Evolutionary conservation across 164 flowering plant species (phyloP).

Genomic region (Nymphaea thermarum): DNA sequence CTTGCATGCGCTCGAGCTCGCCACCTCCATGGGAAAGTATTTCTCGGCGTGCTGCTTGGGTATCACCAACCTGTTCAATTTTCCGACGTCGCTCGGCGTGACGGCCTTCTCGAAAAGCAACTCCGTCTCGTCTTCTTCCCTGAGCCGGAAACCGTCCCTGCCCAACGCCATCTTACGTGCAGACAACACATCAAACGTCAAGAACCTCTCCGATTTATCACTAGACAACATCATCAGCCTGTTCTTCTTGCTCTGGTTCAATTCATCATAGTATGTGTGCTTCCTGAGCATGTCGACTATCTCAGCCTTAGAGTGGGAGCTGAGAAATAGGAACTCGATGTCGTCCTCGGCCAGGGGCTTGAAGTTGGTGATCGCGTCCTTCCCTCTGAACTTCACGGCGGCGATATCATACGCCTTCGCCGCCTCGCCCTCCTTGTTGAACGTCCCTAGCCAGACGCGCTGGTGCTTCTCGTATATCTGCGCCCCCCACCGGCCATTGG

Average conservation of each 20-base stretch:
- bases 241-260: constrained; percentile 51
- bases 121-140: constrained; percentile 14
- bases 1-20: constrained; percentile 12
- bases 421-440: constrained; percentile 81
- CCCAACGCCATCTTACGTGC: background rate
- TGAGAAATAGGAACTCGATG: constrained; percentile 38
- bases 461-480: constrained; percentile 98
- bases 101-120: constrained; percentile 78
- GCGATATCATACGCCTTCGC: constrained; percentile 82
- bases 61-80: constrained; percentile 79
- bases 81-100: constrained; percentile 96
- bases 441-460: constrained; percentile 92
- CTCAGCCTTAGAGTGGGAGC: constrained; percentile 68
- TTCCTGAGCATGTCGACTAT: constrained; percentile 90
- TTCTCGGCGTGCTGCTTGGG: constrained; percentile 94
- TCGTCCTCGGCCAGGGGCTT: constrained; percentile 34
- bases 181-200: background rate
- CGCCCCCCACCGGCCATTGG: constrained; percentile 96
- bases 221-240: background rate
- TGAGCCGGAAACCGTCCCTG: constrained; percentile 3
- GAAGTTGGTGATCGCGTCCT: constrained; percentile 87
- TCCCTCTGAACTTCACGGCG: constrained; percentile 76
- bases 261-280: constrained; percentile 79
- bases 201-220: background rate
- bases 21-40: constrained; percentile 53